A percentile compares a stretch with the other conserved stretches of the same genome.
These are phyloP conservation scores for Catharanthus roseus DNA, from an alignment of 257 asterid species.

Conservation along the genomic window DNA sequence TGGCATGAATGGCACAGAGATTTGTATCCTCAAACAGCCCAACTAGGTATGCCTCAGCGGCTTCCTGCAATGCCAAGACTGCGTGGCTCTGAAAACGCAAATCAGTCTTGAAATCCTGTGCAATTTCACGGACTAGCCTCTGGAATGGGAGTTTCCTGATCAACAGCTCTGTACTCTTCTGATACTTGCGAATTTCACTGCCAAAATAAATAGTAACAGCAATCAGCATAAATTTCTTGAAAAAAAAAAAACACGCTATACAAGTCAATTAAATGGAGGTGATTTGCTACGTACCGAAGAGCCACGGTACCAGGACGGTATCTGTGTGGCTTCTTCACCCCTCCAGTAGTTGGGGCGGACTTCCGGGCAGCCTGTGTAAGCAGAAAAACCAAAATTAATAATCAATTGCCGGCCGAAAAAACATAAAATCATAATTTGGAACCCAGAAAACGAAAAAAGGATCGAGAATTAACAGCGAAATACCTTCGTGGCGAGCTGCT, in stretches of 20 bases:
- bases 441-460: neutral
- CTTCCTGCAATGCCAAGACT: conserved; percentile 26
- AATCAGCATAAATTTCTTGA: neutral
- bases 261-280: neutral
- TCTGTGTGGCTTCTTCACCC: conserved; percentile 16
- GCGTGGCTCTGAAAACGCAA: conserved; percentile 32
- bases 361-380: conserved; percentile 8
- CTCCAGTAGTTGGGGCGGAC: conserved; percentile 15
- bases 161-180: conserved; percentile 26
- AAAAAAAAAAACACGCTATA: too few species aligned
- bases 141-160: conserved; percentile 27
- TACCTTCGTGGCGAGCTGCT: conserved; percentile 14
- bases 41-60: conserved; percentile 30
- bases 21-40: conserved; percentile 28
- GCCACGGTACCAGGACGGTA: conserved; percentile 15
- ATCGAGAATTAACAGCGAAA: neutral
- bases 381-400: neutral
- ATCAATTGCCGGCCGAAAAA: neutral
- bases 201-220: neutral
- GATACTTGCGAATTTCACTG: conserved; percentile 30
- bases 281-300: conserved; percentile 1
- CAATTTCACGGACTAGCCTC: conserved; percentile 31
- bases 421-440: neutral
- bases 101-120: conserved; percentile 24
- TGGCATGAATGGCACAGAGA: conserved; percentile 28